A percentile compares a stretch with the other conserved stretches of the same genome.
These are phyloP conservation scores for Plasmopara muralis DNA, from an alignment of 352 stramenopile genomes.

Conservation along the genomic window DNA sequence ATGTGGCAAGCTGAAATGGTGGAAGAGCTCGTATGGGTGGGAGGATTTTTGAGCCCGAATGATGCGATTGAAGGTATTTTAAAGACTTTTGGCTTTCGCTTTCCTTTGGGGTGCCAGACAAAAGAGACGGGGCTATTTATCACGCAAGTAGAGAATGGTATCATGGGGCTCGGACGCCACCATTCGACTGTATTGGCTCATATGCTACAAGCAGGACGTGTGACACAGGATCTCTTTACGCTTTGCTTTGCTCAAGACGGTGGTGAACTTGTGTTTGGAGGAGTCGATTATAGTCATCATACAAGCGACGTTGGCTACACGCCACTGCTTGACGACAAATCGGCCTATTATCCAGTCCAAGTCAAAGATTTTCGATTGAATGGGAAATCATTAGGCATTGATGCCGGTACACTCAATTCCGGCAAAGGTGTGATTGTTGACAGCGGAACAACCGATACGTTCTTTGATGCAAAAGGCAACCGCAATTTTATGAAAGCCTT, in stretches of 20 bases:
- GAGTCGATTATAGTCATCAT: conserved; percentile 72
- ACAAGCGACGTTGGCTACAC: conserved; percentile 57
- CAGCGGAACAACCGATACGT: conserved; percentile 82
- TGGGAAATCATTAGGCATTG: conserved; percentile 42
- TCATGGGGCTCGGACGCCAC: conserved; percentile 81
- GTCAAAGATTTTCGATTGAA: conserved; percentile 73
- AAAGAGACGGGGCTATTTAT: conserved; percentile 82
- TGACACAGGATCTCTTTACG: conserved; percentile 68
- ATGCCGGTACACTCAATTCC: conserved; percentile 41
- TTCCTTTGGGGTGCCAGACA: conserved; percentile 74
- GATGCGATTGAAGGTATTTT: conserved; percentile 43
- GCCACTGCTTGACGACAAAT: conserved; percentile 39
- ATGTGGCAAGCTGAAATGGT: conserved; percentile 81
- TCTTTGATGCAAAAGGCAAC: conserved; percentile 49
- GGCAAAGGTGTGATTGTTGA: conserved; percentile 80
- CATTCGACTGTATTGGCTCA: conserved; percentile 60
- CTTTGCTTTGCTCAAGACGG: conserved; percentile 70
- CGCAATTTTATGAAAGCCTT: conserved; percentile 54
- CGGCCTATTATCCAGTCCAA: conserved; percentile 70
- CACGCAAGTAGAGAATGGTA: conserved; percentile 84
- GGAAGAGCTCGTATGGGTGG: conserved; percentile 75
- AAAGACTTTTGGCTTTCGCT: conserved; percentile 60
- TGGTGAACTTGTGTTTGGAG: conserved; percentile 72
- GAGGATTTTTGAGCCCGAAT: conserved; percentile 38
- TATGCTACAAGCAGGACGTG: conserved; percentile 46